Conservation (phyloP, 2,329 filamentous ascomycete genomes). For the Fusarium sacchari region DNA sequence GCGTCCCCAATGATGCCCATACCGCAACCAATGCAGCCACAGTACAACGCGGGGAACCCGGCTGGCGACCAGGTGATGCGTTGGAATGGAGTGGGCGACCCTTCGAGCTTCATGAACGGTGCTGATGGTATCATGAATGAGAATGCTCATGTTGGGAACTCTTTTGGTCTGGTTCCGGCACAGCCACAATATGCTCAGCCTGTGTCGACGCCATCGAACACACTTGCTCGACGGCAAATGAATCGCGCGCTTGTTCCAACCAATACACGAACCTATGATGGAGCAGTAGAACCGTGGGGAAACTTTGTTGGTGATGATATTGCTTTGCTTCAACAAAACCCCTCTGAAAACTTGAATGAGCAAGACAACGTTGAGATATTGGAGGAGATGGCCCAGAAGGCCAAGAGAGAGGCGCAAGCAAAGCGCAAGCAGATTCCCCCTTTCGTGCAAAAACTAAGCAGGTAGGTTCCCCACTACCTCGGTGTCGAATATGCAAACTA, state of each 20-base stretch:
- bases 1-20: slow-evolving; percentile 70
- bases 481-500: slow-evolving; percentile 21
- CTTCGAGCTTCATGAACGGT: slow-evolving; percentile 47
- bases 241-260: slow-evolving; percentile 62
- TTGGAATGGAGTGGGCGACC: slow-evolving; percentile 56
- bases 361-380: slow-evolving; percentile 81
- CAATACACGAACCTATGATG: slow-evolving; percentile 52
- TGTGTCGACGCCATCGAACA: slow-evolving; percentile 55
- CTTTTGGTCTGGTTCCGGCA: slow-evolving; percentile 53
- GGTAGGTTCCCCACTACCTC: slow-evolving; percentile 64
- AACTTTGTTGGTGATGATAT: slow-evolving; percentile 56
- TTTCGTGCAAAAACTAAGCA: slow-evolving; percentile 97
- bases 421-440: slow-evolving; percentile 97
- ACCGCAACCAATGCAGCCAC: slow-evolving; percentile 61
- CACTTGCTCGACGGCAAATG: slow-evolving; percentile 62
- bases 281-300: slow-evolving; percentile 53
- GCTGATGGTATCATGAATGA: slow-evolving; percentile 43
- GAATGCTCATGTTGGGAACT: slow-evolving; percentile 47
- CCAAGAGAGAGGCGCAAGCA: slow-evolving; percentile 86
- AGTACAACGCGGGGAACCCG: slow-evolving; percentile 57
- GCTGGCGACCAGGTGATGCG: slow-evolving; percentile 59
- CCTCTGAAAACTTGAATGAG: slow-evolving; percentile 54
- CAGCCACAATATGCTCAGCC: slow-evolving; percentile 49
- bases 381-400: slow-evolving; percentile 80
- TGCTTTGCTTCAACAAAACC: slow-evolving; percentile 51